Percentiles rank a stretch among this genome's conserved stretches.
These are phyloP conservation scores for Corylus heterophylla DNA, from an alignment of 306 rosid species.

Conservation along the genomic window DNA sequence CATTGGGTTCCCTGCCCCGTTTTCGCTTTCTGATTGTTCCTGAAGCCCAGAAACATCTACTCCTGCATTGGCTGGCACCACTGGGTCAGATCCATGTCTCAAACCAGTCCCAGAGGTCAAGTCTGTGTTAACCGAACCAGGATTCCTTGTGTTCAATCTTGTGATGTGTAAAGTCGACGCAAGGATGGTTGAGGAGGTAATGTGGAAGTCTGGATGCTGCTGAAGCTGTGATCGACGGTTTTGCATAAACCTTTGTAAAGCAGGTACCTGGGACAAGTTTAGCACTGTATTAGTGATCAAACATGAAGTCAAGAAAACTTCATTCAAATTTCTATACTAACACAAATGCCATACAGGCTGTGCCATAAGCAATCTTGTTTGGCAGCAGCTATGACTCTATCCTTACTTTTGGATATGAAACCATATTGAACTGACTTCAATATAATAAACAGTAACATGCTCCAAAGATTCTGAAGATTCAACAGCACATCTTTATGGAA, in stretches of 20 bases:
- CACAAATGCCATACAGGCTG: neutral
- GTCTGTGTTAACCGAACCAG: conserved; percentile 44
- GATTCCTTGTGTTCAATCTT: conserved; percentile 86
- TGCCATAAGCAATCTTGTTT: neutral
- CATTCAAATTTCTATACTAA: neutral
- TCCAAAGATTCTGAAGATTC: neutral
- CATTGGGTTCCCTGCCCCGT: conserved; percentile 44
- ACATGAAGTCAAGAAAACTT: neutral
- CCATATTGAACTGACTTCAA: neutral
- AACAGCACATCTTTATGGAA: neutral
- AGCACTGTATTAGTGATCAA: neutral
- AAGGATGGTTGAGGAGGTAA: conserved; percentile 93
- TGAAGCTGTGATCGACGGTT: conserved; percentile 85
- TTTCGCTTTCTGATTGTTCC: conserved; percentile 49
- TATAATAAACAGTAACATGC: neutral
- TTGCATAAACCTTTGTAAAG: conserved; percentile 91
- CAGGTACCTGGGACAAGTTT: conserved; percentile 65
- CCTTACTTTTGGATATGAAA: neutral
- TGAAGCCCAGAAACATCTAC: conserved; percentile 41
- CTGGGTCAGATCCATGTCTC: conserved; percentile 56
- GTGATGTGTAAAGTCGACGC: conserved; percentile 99
- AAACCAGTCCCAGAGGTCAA: conserved; percentile 47
- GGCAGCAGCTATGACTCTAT: neutral
- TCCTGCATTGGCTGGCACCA: conserved; percentile 39
- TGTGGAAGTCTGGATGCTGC: conserved; percentile 94